Evolutionary conservation across 148 eudicot genomes (phyloP).

Genomic region (Silene uniflora): DNA sequence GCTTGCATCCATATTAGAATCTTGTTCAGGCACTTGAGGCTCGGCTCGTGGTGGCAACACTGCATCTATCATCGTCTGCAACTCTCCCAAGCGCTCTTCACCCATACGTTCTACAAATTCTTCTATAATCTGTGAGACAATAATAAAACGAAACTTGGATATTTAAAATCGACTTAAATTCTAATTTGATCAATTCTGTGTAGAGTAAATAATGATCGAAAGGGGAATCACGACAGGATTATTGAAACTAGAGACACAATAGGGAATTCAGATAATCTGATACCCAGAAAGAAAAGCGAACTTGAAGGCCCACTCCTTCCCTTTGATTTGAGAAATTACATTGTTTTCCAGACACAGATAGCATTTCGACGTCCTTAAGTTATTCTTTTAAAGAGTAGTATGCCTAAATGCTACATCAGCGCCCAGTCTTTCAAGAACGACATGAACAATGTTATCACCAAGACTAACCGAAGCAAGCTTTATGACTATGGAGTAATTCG

Average conservation of each 20-base stretch:
- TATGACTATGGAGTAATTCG: no score
- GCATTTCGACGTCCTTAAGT: no score
- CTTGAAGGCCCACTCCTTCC: background rate
- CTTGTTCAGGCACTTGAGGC: conserved; percentile 23
- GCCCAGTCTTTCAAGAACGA: no score
- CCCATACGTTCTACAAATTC: conserved; percentile 39
- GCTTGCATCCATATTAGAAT: conserved; percentile 16
- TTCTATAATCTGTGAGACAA: conserved; percentile 43
- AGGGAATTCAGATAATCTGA: background rate
- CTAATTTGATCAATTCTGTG: no score
- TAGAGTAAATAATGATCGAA: no score
- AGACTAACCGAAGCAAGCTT: no score
- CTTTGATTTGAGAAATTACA: no score
- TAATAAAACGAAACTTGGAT: background rate
- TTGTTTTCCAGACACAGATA: no score
- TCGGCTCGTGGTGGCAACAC: conserved; percentile 50
- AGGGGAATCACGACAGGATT: no score
- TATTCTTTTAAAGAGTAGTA: no score
- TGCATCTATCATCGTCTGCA: conserved; percentile 39
- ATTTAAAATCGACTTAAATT: background rate
- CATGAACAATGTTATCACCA: no score
- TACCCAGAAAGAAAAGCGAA: background rate
- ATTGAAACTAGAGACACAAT: background rate
- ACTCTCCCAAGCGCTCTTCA: conserved; percentile 30
- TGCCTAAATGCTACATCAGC: no score